Base-by-base conservation (phyloP, 169 alveolate genomes). In the Theileria luwenshuni region DNA sequence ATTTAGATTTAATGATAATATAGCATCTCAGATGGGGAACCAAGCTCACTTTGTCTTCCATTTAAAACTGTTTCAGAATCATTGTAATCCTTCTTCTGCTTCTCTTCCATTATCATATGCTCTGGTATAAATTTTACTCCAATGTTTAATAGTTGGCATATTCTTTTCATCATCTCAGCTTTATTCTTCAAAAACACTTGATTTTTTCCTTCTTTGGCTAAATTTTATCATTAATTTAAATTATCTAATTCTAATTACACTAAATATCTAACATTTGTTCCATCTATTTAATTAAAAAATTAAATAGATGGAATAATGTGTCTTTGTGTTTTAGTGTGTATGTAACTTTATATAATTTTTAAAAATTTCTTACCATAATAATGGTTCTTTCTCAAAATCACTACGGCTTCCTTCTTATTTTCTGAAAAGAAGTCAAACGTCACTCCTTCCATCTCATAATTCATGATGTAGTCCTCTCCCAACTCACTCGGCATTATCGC, bases 381-480 rank as follows among this genome's bases (percentile, higher is more conserved):
- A 49, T 70, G 75, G 56, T 72, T 71, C 15, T 47, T 13, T 38
- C 38, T 68, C 1, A 79, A 25, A 0, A 79, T 63, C 17, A 48
- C 83, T 54, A 79, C 73, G 23, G 76, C 87, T 25, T 60, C 42
- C 17, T 75, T 25, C 13, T 25, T 32, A 41, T 45, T 41, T 48
- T 75, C 72, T 28, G 54, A 63, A 67, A 35, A 79, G 72, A 79
- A 79, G 61, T 79, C 87, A n/a, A 79, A 58, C 3, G 48, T 59
- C 49, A 79, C 19, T 19, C 52, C 76, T 35, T 42, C 87, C 23
- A 72, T 41, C 28, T 63, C 15, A 23, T 71, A 48, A 51, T 38
- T 59, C 21, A 47, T 74, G 13, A 33, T 76, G 45, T 43, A 76
- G 0, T 23, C 62, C 25, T 60, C 23, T 3, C 85, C 67, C 13